Base-by-base conservation (phyloP, 306 rosid species). In the Vigna hirtella region DNA sequence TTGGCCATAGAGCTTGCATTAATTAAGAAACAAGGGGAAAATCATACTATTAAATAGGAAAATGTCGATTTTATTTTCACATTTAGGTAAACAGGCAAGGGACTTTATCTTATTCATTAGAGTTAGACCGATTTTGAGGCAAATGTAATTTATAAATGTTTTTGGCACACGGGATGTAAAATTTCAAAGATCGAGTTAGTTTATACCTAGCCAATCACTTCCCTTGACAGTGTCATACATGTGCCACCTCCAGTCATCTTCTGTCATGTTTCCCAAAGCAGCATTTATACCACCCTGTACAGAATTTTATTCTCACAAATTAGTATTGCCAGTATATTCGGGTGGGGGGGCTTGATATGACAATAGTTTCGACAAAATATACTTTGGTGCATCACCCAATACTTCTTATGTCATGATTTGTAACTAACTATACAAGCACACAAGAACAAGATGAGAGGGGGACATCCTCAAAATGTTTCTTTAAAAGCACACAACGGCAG, bases 211-310 rank as follows among this genome's bases (percentile, higher is more conserved):
- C 98, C 98, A 93, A 78, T 93, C 98, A 72, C 98, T 93, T 87
- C 98, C 98, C 79, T 93, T 93, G 82, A 93, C 98, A 11, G 98
- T 93, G 86, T 91, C 98, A 36, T 93, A 93, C 97, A 93, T 91
- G 88, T 93, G 98, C 98, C 98, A 93, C 89, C 97, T 91, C 98
- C 98, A 93, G 87, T 93, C 98, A 85, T 93, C 98, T 85, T 91
- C 98, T 9, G 84, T 56, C 98, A 93, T 90, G 74, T 93, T 90
- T 76, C 97, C 98, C 77, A 93, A 73, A 43, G 98, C 98, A 84
- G 98, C 98, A 86, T 93, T 93, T 79, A 93, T 93, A 78, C 98
- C 97, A 53, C 98, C 98, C 98, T 93, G 15, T 20, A 82, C 43
- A 78, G 79, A 80, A 67, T 73, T 67, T 66, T 59, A 56, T 50